Percentiles rank a stretch among this genome's conserved stretches.
These are phyloP conservation scores for Thraustochytrium striatum DNA, from an alignment of 352 stramenopile genomes.

Conservation along the genomic window DNA sequence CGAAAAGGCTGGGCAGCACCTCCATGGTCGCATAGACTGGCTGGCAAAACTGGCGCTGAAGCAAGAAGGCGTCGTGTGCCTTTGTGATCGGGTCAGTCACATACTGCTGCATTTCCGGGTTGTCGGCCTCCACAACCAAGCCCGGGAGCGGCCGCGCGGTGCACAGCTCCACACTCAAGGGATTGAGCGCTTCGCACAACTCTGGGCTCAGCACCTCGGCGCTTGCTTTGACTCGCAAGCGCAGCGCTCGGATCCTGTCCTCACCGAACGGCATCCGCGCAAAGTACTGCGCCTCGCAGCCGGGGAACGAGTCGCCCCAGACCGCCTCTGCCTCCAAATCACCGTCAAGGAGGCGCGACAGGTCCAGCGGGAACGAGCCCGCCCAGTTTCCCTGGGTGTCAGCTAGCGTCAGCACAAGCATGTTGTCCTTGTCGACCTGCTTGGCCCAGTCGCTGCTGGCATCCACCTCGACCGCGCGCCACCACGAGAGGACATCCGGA, in stretches of 20 bases:
- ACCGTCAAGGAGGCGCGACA: slow-evolving; percentile 18
- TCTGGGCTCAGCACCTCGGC: slow-evolving; percentile 58
- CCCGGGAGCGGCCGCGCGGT: slow-evolving; percentile 61
- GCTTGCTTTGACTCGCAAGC: slow-evolving; percentile 61
- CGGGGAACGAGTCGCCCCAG: slow-evolving; percentile 7
- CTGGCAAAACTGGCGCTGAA: slow-evolving; percentile 59
- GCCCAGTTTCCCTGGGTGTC: background rate
- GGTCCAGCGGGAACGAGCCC: background rate
- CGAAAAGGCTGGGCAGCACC: slow-evolving; percentile 57
- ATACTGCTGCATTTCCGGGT: slow-evolving; percentile 24
- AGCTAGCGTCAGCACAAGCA: background rate
- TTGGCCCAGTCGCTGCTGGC: background rate
- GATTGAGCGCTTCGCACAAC: slow-evolving; percentile 63
- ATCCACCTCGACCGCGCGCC: background rate
- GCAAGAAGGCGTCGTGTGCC: slow-evolving; percentile 53
- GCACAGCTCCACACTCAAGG: slow-evolving; percentile 63
- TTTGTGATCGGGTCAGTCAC: slow-evolving; percentile 50
- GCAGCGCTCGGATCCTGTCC: background rate
- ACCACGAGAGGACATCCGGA: background rate
- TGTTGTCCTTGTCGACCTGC: background rate
- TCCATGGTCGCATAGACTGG: slow-evolving; percentile 63
- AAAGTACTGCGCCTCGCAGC: slow-evolving; percentile 1
- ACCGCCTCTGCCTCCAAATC: background rate
- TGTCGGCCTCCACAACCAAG: slow-evolving; percentile 51
- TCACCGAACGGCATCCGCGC: background rate